A percentile compares a stretch with the other conserved stretches of the same genome.
phyloP scores from a whole-genome alignment of 768 basidiomycete genomes.

The Mycena pura region DNA sequence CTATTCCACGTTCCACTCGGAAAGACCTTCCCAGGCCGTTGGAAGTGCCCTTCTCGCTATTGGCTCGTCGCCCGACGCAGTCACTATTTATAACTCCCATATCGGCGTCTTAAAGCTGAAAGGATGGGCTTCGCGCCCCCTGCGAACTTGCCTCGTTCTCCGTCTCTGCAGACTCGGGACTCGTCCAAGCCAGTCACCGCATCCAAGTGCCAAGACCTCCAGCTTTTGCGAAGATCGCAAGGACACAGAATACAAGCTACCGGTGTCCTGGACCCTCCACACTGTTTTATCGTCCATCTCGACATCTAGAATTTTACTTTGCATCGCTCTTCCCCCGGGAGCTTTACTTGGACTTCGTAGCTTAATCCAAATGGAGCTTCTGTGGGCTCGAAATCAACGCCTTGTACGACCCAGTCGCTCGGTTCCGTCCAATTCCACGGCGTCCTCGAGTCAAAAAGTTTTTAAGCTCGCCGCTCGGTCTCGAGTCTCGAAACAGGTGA shows the following conservation, averaged over 20 bases:
- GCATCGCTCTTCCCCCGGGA: not conserved
- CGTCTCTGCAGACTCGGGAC: not conserved
- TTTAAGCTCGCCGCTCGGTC: constrained; percentile 15
- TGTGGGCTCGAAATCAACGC: no score
- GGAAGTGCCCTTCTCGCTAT: constrained; percentile 10
- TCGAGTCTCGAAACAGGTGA: constrained; percentile 18
- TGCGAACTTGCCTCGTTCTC: not conserved
- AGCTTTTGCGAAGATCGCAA: not conserved
- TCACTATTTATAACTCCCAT: constrained; percentile 4
- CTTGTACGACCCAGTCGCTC: constrained; percentile 16
- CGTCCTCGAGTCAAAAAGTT: not conserved
- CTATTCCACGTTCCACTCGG: constrained; percentile 15
- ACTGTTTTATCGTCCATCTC: not conserved
- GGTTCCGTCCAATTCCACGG: constrained; percentile 9
- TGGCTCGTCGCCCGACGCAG: constrained; percentile 3
- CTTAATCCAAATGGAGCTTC: no score
- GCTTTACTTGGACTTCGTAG: constrained; percentile 6
- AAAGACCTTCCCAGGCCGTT: constrained; percentile 10
- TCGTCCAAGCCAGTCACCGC: not conserved
- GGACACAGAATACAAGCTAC: constrained; percentile 7
- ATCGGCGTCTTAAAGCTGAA: constrained; percentile 2
- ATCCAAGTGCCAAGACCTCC: not conserved
- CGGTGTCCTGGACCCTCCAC: not conserved
- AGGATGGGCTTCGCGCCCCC: not conserved
- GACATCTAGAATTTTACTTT: no score